phyloP scores from a whole-genome alignment of 257 asterid genomes.

The Nicotiana noctiflora region DNA sequence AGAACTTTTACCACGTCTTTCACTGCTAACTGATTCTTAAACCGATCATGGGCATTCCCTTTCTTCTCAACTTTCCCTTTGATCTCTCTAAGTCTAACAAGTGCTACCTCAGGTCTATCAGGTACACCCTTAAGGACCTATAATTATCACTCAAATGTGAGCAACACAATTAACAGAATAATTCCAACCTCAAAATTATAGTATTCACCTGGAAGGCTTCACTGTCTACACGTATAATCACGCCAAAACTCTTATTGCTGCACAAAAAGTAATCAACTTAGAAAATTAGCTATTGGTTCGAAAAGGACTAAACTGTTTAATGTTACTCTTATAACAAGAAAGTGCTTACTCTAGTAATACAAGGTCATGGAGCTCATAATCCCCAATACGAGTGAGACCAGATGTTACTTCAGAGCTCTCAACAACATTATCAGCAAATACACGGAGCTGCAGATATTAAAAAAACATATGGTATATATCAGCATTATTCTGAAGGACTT shows the following conservation, averaged over 20 bases:
- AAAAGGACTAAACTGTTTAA: conserved; percentile 8
- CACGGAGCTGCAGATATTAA: conserved; percentile 53
- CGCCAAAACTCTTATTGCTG: conserved; percentile 94
- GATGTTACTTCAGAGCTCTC: conserved; percentile 98
- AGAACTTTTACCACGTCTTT: conserved; percentile 85
- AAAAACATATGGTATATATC: background rate
- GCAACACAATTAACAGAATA: conserved; percentile 8
- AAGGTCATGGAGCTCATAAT: conserved; percentile 94
- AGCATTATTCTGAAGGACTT: background rate
- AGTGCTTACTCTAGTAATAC: conserved; percentile 69
- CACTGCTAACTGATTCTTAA: conserved; percentile 61
- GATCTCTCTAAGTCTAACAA: conserved; percentile 85
- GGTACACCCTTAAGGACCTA: conserved; percentile 96
- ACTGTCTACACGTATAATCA: conserved; percentile 89
- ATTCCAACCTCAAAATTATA: background rate
- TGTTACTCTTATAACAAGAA: background rate
- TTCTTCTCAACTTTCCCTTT: conserved; percentile 76
- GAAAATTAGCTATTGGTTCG: background rate
- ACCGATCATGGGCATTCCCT: conserved; percentile 58
- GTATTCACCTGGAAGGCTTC: conserved; percentile 84
- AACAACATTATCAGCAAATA: conserved; percentile 88
- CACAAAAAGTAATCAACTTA: conserved; percentile 10
- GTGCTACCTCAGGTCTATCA: conserved; percentile 92
- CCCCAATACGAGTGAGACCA: conserved; percentile 81
- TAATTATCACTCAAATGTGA: conserved; percentile 21